A percentile compares a stretch with the other conserved stretches of the same genome.
phyloP scores from a whole-genome alignment of 768 basidiomycete species.

The Termitomyces sp. region DNA sequence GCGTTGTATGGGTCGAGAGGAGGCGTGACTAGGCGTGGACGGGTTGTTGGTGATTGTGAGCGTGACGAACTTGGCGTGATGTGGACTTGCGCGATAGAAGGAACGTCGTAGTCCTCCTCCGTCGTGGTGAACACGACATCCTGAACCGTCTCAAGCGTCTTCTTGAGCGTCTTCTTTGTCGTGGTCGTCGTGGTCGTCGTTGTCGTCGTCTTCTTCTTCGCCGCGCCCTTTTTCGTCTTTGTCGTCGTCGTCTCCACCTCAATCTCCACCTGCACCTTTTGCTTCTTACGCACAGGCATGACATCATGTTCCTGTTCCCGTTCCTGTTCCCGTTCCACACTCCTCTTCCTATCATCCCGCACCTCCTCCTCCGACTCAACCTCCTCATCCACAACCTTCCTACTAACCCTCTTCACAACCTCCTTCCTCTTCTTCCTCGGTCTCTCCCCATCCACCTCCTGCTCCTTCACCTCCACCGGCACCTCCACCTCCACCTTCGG shows the following conservation, averaged over 20 bases:
- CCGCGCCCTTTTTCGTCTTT: constrained; percentile 30
- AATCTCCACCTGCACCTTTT: constrained; percentile 25
- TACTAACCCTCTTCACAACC: constrained; percentile 27
- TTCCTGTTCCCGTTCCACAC: constrained; percentile 50
- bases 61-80: constrained; percentile 43
- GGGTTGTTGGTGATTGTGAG: constrained; percentile 41
- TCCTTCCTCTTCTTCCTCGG: constrained; percentile 62
- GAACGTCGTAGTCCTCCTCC: constrained; percentile 47
- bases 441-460: constrained; percentile 34
- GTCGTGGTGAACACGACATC: constrained; percentile 50
- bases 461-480: constrained; percentile 33
- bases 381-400: constrained; percentile 39
- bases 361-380: constrained; percentile 59
- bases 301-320: constrained; percentile 30
- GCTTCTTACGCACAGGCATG: constrained; percentile 46
- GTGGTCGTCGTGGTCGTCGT: constrained; percentile 30
- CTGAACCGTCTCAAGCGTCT: constrained; percentile 34
- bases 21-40: constrained; percentile 30
- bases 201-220: constrained; percentile 34
- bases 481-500: constrained; percentile 31
- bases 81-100: constrained; percentile 48
- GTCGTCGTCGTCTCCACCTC: constrained; percentile 24
- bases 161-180: constrained; percentile 38
- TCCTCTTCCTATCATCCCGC: constrained; percentile 48
- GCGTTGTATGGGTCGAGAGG: constrained; percentile 52